Conservation (phyloP, 176 grass and related monocot genomes). For the Hsuehochloa calcarea region DNA sequence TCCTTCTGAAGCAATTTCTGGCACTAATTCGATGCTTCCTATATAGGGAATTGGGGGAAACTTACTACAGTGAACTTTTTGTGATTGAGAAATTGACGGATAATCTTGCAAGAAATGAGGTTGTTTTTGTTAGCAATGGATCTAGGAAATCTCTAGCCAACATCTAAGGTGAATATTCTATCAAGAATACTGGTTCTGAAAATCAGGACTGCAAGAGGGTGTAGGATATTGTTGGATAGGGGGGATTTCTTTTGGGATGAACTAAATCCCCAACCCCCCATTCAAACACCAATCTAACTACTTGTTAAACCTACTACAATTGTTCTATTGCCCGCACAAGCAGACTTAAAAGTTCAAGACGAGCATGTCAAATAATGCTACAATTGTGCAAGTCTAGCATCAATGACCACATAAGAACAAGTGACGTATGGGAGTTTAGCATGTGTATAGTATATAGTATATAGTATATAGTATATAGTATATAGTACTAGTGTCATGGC, state of each 20-base stretch:
- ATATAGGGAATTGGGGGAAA: neutral
- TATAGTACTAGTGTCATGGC: neutral
- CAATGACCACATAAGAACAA: neutral
- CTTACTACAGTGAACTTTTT: neutral
- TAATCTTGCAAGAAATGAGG: neutral
- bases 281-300: neutral
- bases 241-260: too few species aligned
- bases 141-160: neutral
- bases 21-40: neutral
- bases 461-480: neutral
- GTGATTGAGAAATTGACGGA: neutral
- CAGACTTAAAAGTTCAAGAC: neutral
- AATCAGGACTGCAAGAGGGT: neutral
- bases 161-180: conserved; percentile 4
- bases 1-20: neutral
- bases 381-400: neutral
- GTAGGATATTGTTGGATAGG: neutral
- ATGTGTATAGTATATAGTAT: neutral
- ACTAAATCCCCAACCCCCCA: neutral
- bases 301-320: neutral
- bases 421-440: neutral
- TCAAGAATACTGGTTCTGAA: neutral
- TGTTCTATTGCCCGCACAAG: neutral
- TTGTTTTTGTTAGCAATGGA: neutral
- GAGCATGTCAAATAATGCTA: neutral